These are phyloP conservation scores for Fusarium protoensiforme DNA, from an alignment of 2,329 filamentous ascomycete genomes.

Conservation along the genomic window DNA sequence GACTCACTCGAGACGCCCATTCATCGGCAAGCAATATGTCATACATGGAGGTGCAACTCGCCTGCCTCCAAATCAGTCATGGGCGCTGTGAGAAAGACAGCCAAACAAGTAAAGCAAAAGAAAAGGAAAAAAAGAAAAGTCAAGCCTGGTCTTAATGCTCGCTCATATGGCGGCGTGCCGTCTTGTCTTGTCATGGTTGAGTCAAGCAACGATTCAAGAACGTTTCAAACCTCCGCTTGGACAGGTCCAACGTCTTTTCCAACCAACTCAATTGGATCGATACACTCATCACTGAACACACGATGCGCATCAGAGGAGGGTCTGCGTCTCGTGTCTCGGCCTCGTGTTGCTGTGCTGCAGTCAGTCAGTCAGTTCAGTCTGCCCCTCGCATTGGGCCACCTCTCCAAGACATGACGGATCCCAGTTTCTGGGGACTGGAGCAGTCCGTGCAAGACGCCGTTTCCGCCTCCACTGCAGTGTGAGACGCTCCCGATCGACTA, in stretches of 20 bases:
- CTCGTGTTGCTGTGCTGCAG: constrained; percentile 10
- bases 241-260: constrained; percentile 19
- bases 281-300: constrained; percentile 15
- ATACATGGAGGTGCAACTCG: neutral
- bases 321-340: constrained; percentile 30
- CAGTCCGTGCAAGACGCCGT: constrained; percentile 12
- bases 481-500: constrained; percentile 15
- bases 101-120: neutral
- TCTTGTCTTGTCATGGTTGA: constrained; percentile 2
- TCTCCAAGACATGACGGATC: constrained; percentile 7
- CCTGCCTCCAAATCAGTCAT: neutral
- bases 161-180: neutral
- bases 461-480: constrained; percentile 14
- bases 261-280: constrained; percentile 20
- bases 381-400: constrained; percentile 16
- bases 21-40: neutral
- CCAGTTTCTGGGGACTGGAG: constrained; percentile 9
- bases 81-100: neutral
- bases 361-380: neutral
- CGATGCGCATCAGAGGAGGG: constrained; percentile 13
- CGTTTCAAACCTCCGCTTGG: constrained; percentile 27
- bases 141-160: neutral
- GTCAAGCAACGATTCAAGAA: constrained; percentile 17
- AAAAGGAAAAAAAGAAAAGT: neutral
- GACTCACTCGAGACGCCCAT: constrained; percentile 15